Percentiles rank a stretch among this genome's conserved stretches.
These are phyloP conservation scores for Meyerozyma sp. DNA, from an alignment of 1,139 yeast genomes.

Conservation along the genomic window DNA sequence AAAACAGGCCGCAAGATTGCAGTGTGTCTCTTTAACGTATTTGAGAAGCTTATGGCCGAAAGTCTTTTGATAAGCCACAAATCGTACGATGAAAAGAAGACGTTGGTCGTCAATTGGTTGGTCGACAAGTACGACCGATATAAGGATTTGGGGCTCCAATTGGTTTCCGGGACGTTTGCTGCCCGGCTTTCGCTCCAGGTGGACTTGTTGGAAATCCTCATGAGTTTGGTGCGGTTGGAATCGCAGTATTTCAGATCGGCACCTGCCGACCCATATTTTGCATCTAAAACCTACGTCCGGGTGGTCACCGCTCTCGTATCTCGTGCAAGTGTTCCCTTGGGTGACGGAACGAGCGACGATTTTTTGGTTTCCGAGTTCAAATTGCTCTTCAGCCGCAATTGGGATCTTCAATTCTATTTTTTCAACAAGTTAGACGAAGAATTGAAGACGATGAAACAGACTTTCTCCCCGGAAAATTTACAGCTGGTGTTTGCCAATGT, in stretches of 20 bases:
- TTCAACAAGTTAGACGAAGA: conserved; percentile 31
- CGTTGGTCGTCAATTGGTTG: conserved; percentile 57
- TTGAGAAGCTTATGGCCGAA: conserved; percentile 49
- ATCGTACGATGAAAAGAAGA: conserved; percentile 39
- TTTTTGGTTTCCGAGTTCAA: conserved; percentile 57
- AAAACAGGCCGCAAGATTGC: conserved; percentile 44
- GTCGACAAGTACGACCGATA: conserved; percentile 53
- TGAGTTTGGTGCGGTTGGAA: conserved; percentile 63
- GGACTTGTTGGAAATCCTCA: conserved; percentile 57
- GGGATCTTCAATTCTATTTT: conserved; percentile 67
- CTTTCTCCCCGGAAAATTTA: conserved; percentile 13
- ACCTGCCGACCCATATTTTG: conserved; percentile 52
- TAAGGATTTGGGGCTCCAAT: conserved; percentile 39
- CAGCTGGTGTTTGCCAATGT: conserved; percentile 33
- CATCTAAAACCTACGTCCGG: conserved; percentile 50
- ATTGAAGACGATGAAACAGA: conserved; percentile 17
- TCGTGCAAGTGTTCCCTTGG: conserved; percentile 14
- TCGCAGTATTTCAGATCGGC: conserved; percentile 47
- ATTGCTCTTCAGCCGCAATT: conserved; percentile 46
- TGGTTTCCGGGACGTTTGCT: conserved; percentile 29
- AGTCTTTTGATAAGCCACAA: conserved; percentile 39
- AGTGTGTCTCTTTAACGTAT: conserved; percentile 49
- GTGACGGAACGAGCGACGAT: conserved; percentile 48
- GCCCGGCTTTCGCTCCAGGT: conserved; percentile 45
- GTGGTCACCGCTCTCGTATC: conserved; percentile 14